Conservation (phyloP, 2,329 filamentous ascomycete genomes). For the Aspergillus sp. region DNA sequence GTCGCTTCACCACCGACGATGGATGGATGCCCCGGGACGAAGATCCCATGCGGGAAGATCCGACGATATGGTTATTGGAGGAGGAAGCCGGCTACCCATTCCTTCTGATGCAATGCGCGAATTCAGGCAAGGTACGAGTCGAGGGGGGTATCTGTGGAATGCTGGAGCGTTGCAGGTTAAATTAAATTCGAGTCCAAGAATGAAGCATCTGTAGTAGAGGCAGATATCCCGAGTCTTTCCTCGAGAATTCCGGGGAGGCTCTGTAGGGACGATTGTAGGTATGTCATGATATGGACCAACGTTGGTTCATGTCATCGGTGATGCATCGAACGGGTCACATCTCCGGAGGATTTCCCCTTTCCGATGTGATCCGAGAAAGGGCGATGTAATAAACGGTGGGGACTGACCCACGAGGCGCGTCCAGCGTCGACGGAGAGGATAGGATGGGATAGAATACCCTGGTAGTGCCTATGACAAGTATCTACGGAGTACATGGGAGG, state of each 20-base stretch:
- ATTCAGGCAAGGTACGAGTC: neutral
- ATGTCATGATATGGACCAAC: neutral
- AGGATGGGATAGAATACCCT: too few species aligned
- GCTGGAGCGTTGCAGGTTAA: neutral
- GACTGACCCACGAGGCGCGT: neutral
- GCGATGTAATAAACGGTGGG: neutral
- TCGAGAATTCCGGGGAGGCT: too few species aligned
- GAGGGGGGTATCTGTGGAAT: neutral
- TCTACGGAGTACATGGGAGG: too few species aligned
- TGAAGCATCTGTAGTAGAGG: neutral
- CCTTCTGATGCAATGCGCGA: neutral
- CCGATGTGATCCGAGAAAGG: neutral
- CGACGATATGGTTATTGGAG: constrained; percentile 18
- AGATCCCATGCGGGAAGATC: constrained; percentile 11
- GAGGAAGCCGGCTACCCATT: neutral
- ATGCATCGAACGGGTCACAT: too few species aligned
- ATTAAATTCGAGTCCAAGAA: neutral
- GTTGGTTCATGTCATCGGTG: neutral
- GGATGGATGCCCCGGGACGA: neutral
- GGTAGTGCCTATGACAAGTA: too few species aligned
- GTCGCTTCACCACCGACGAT: neutral
- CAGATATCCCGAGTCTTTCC: too few species aligned
- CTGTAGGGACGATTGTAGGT: neutral
- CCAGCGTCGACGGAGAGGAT: neutral
- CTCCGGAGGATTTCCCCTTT: neutral